Percentiles rank a stretch among this genome's conserved stretches.
These are phyloP conservation scores for Tuber brumale DNA, from an alignment of 495 filamentous ascomycete species.

Conservation along the genomic window DNA sequence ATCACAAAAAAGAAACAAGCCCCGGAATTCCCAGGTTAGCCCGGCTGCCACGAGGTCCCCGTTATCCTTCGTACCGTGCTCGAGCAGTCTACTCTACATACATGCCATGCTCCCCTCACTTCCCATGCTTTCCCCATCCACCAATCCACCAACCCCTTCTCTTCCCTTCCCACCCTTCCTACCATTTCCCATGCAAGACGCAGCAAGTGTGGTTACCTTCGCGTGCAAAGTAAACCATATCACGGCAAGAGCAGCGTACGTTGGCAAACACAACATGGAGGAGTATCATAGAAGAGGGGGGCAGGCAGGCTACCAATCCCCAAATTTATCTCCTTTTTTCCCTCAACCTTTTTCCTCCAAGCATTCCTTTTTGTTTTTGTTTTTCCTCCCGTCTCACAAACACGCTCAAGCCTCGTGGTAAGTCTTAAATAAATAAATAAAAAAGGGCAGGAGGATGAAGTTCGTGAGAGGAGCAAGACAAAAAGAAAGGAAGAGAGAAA, in stretches of 20 bases:
- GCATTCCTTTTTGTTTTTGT: constrained; percentile 5
- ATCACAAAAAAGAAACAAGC: background rate
- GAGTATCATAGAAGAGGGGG: constrained; percentile 1
- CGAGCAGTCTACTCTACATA: too few relatives aligned
- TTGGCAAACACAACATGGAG: background rate
- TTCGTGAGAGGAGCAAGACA: background rate
- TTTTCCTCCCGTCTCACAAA: background rate
- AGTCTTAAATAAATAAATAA: background rate
- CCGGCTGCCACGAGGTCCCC: constrained; percentile 35
- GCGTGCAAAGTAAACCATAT: background rate
- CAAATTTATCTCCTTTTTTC: background rate
- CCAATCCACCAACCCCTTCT: background rate
- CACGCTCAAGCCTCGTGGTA: constrained; percentile 29
- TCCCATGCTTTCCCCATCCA: background rate
- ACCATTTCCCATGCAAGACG: constrained; percentile 16
- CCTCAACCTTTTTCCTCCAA: background rate
- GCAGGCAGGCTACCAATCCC: background rate
- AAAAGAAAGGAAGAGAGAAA: background rate
- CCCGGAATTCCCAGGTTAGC: constrained; percentile 30
- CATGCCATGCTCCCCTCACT: constrained; percentile 2
- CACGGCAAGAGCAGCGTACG: constrained; percentile 6
- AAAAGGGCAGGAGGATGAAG: background rate
- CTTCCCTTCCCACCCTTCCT: background rate
- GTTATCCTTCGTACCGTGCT: constrained; percentile 19
- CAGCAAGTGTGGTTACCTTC: constrained; percentile 13